Evolutionary conservation across 495 filamentous ascomycete species (phyloP).

Genomic region (Tuber calosporum): DNA sequence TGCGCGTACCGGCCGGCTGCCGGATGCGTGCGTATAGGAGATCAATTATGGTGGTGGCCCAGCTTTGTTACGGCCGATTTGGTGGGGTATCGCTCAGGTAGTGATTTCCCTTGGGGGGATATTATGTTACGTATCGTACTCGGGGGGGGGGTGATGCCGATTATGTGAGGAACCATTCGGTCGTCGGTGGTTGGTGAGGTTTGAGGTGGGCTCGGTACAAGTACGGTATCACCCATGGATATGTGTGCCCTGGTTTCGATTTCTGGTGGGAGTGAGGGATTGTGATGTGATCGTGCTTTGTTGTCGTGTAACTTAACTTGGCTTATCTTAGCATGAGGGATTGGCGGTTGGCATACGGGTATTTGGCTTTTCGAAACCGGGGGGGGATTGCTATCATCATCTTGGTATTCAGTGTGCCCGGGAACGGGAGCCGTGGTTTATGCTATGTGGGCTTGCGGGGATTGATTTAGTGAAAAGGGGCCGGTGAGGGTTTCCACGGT

Average conservation of each 20-base stretch:
- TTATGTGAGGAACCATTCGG: background rate
- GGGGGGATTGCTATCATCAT: background rate
- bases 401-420: background rate
- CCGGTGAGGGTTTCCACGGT: background rate
- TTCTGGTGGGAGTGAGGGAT: background rate
- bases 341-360: background rate
- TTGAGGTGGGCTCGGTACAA: background rate
- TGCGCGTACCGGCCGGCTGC: background rate
- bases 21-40: background rate
- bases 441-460: background rate
- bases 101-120: background rate
- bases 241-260: background rate
- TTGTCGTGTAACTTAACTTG: background rate
- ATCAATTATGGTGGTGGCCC: background rate
- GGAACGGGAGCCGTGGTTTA: background rate
- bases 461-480: background rate
- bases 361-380: background rate
- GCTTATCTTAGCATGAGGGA: background rate
- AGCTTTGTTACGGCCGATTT: background rate
- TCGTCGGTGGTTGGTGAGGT: background rate
- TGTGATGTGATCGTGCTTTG: background rate
- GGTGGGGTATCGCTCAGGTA: background rate
- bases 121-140: slow-evolving; percentile 3
- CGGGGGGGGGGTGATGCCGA: background rate
- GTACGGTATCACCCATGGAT: background rate